Conservation (phyloP, 1,139 yeast species). For the Wickerhamiella infanticola region DNA sequence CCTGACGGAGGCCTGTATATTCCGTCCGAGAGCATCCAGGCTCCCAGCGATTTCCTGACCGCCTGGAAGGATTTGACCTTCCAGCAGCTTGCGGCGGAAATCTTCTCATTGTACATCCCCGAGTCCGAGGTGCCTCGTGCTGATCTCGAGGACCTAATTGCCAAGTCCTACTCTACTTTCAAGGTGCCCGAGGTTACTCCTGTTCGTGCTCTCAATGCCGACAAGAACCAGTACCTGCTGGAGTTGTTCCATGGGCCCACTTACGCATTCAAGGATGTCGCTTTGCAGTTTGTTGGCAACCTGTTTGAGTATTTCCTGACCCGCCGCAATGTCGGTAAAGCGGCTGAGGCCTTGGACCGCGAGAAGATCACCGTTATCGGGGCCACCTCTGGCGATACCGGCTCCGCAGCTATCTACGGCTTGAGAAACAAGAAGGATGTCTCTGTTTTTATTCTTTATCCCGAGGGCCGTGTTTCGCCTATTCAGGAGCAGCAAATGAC, state of each 20-base stretch:
- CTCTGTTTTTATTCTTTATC: constrained; percentile 86
- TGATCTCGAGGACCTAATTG: constrained; percentile 49
- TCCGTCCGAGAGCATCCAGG: constrained; percentile 66
- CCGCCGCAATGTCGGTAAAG: constrained; percentile 54
- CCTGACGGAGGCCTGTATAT: constrained; percentile 91
- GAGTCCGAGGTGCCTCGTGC: constrained; percentile 51
- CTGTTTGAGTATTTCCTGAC: constrained; percentile 79
- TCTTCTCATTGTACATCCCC: constrained; percentile 65
- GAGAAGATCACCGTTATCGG: constrained; percentile 91
- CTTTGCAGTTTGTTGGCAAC: constrained; percentile 93
- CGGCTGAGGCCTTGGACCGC: constrained; percentile 38
- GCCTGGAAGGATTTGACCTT: constrained; percentile 65
- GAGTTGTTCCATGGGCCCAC: constrained; percentile 99
- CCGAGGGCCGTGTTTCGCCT: constrained; percentile 94
- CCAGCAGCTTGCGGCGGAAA: constrained; percentile 73
- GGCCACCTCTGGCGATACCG: constrained; percentile 98
- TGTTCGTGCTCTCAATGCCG: constrained; percentile 40
- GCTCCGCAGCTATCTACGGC: constrained; percentile 97
- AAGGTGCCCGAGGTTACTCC: constrained; percentile 83
- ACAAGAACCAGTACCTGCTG: constrained; percentile 51
- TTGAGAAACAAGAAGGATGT: constrained; percentile 93
- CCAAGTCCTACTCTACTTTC: constrained; percentile 75
- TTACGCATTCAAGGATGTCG: constrained; percentile 96
- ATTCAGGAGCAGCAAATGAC: constrained; percentile 98
- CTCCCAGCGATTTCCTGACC: constrained; percentile 42